These are phyloP conservation scores for Microstegium vimineum DNA, from an alignment of 176 grass and related monocot genomes.

Conservation along the genomic window DNA sequence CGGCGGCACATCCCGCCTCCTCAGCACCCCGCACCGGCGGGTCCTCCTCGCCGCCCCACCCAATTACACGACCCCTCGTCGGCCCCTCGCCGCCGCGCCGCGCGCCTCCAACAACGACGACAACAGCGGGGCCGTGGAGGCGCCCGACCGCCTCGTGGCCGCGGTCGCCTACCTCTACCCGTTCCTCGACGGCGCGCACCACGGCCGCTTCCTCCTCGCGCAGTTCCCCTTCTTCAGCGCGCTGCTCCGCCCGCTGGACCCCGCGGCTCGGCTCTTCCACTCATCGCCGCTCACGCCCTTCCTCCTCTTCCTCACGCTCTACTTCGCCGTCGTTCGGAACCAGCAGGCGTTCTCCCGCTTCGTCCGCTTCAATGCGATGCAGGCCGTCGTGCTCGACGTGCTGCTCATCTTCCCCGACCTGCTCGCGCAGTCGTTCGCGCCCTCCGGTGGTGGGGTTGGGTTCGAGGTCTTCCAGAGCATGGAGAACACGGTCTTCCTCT, in stretches of 20 bases:
- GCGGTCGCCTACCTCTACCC: conserved; percentile 86
- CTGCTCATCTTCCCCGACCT: conserved; percentile 92
- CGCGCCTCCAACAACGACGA: no score
- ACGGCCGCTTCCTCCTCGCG: conserved; percentile 43
- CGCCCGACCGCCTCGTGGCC: conserved; percentile 64
- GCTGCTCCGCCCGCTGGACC: conserved; percentile 58
- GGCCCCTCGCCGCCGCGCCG: neutral
- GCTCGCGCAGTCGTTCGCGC: conserved; percentile 57
- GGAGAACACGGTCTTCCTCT: no score
- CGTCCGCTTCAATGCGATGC: conserved; percentile 99
- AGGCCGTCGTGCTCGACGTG: no score
- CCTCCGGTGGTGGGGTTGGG: conserved; percentile 45
- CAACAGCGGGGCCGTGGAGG: conserved; percentile 60
- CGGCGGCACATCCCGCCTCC: conserved; percentile 1
- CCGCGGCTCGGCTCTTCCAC: conserved; percentile 77
- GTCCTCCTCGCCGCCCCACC: neutral
- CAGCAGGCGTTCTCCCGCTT: conserved; percentile 82
- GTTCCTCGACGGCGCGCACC: conserved; percentile 86
- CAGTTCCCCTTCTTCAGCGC: conserved; percentile 69
- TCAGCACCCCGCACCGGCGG: neutral
- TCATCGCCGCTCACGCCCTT: conserved; percentile 76
- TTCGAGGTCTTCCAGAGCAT: conserved; percentile 64
- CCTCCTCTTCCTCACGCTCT: conserved; percentile 89
- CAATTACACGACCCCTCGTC: neutral
- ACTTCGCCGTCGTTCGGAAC: conserved; percentile 84